Evolutionary conservation across 495 filamentous ascomycete species (phyloP).

Genomic region (Penicillium bialowiezense): DNA sequence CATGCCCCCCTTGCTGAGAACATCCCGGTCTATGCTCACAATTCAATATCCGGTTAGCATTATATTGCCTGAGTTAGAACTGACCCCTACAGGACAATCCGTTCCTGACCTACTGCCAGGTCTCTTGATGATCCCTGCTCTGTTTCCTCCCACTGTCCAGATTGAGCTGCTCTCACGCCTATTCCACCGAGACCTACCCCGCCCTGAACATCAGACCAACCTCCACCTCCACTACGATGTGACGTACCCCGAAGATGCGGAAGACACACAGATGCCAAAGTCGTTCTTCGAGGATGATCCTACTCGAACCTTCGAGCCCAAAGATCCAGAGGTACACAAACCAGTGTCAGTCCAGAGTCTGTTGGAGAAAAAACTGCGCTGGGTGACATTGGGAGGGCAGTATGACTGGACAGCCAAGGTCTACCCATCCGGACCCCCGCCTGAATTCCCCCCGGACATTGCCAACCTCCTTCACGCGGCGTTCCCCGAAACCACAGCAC

Average conservation of each 20-base stretch:
- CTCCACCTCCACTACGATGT: slow-evolving; percentile 79
- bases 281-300: slow-evolving; percentile 53
- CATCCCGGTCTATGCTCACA: slow-evolving; percentile 47
- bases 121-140: slow-evolving; percentile 67
- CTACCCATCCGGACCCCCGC: slow-evolving; percentile 67
- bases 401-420: slow-evolving; percentile 89
- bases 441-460: slow-evolving; percentile 72
- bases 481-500: slow-evolving; percentile 69
- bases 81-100: slow-evolving; percentile 6
- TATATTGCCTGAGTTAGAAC: slow-evolving; percentile 28
- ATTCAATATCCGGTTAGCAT: slow-evolving; percentile 38
- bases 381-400: slow-evolving; percentile 90
- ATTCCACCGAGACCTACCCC: slow-evolving; percentile 76
- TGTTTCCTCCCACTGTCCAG: slow-evolving; percentile 69
- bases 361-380: slow-evolving; percentile 76
- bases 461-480: slow-evolving; percentile 57
- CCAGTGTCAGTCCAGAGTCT: slow-evolving; percentile 62
- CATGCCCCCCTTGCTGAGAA: slow-evolving; percentile 30
- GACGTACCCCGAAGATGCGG: slow-evolving; percentile 53
- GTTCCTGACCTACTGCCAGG: slow-evolving; percentile 48
- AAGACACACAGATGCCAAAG: slow-evolving; percentile 5
- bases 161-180: slow-evolving; percentile 61
- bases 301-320: slow-evolving; percentile 49
- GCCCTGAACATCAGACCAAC: slow-evolving; percentile 76
- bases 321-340: slow-evolving; percentile 65